Percentiles rank a stretch among this genome's conserved stretches.
Evolutionary conservation across 768 basidiomycete genomes (phyloP).

Genomic region (Boletus rufocinnamomeus): DNA sequence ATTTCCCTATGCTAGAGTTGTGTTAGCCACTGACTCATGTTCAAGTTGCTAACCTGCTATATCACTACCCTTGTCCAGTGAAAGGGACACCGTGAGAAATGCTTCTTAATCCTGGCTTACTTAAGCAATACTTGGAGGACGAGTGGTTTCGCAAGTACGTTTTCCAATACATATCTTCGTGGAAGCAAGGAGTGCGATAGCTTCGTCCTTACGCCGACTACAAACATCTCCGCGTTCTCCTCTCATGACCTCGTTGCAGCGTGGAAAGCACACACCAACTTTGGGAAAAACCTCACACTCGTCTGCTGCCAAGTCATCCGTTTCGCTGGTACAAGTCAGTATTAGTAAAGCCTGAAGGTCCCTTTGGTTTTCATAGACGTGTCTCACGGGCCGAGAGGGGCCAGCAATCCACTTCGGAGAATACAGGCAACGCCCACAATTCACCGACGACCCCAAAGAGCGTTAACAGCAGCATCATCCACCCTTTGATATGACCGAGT

Average conservation of each 20-base stretch:
- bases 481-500: conserved; percentile 49
- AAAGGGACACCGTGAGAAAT: no score
- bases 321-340: conserved; percentile 44
- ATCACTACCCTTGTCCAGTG: no score
- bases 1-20: no score
- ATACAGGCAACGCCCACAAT: conserved; percentile 8
- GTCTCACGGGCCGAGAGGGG: conserved; percentile 28
- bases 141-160: conserved; percentile 40
- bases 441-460: conserved; percentile 32
- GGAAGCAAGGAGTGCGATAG: conserved; percentile 29
- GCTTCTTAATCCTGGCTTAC: no score
- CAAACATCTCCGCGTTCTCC: conserved; percentile 71
- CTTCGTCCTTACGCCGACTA: conserved; percentile 54
- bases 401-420: conserved; percentile 18
- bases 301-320: conserved; percentile 40
- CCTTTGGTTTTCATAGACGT: conserved; percentile 38
- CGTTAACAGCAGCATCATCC: conserved; percentile 38
- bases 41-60: no score
- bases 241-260: conserved; percentile 68
- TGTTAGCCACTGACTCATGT: no score
- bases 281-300: conserved; percentile 36
- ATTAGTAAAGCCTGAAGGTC: conserved; percentile 26
- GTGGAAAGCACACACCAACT: conserved; percentile 71
- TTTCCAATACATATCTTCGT: conserved; percentile 45
- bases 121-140: no score